phyloP scores from a whole-genome alignment of 1,284 basidiomycete species.

The Heterobasidion irregulare region DNA sequence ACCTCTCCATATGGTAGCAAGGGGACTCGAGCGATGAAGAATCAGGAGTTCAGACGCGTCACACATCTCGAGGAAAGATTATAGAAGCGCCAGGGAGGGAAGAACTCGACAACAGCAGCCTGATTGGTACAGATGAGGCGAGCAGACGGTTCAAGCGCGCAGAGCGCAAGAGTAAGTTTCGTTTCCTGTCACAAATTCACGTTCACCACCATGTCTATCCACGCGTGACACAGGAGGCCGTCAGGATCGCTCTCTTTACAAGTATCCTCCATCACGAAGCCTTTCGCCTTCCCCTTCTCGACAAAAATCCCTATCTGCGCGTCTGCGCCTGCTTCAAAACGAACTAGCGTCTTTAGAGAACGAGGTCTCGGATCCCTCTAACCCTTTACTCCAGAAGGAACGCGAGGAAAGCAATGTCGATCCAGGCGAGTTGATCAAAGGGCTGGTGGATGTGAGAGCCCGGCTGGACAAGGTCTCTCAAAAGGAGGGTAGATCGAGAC shows the following conservation, averaged over 20 bases:
- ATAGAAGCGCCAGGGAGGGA: conserved; percentile 29
- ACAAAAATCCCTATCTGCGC: conserved; percentile 46
- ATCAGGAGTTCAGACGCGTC: conserved; percentile 27
- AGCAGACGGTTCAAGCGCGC: conserved; percentile 60
- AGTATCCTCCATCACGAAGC: conserved; percentile 60
- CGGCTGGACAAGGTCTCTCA: conserved; percentile 61
- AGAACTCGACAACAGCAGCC: conserved; percentile 40
- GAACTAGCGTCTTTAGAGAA: conserved; percentile 59
- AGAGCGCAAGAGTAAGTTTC: conserved; percentile 43
- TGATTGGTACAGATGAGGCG: conserved; percentile 52
- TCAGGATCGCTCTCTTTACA: conserved; percentile 47
- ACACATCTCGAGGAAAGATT: conserved; percentile 24
- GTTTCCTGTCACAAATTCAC: neutral
- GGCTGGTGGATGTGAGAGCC: conserved; percentile 62
- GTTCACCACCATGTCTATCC: neutral
- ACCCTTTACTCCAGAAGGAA: conserved; percentile 48
- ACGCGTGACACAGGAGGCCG: conserved; percentile 24
- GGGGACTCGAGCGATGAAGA: conserved; percentile 65
- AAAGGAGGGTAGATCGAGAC: conserved; percentile 52
- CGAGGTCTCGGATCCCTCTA: conserved; percentile 65
- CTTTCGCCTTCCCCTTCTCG: conserved; percentile 28
- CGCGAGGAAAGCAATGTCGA: conserved; percentile 52
- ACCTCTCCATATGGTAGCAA: conserved; percentile 28
- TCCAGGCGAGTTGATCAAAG: conserved; percentile 67
- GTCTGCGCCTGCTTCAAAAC: conserved; percentile 51